Percentiles rank a stretch among this genome's conserved stretches.
Conservation (phyloP, 2,329 filamentous ascomycete genomes). For the Cordyceps farinosa region DNA sequence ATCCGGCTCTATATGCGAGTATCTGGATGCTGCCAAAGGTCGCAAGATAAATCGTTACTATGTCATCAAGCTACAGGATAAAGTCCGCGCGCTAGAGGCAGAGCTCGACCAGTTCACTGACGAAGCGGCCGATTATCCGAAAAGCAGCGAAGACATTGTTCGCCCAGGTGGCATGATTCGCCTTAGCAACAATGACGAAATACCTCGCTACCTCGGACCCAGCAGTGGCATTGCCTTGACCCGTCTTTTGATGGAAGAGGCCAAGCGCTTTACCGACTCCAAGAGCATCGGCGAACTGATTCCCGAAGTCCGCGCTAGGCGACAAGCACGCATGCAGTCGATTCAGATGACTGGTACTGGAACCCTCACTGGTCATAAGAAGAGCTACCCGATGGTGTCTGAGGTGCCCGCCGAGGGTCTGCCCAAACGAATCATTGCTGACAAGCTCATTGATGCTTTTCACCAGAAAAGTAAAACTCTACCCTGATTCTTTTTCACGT, state of each 20-base stretch:
- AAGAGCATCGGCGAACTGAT: constrained; percentile 91
- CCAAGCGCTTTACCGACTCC: constrained; percentile 87
- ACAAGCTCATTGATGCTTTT: constrained; percentile 79
- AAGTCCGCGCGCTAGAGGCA: constrained; percentile 74
- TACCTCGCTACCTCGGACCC: constrained; percentile 81
- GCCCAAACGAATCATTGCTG: constrained; percentile 69
- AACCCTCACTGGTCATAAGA: constrained; percentile 60
- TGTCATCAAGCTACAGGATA: constrained; percentile 87
- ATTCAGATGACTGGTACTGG: constrained; percentile 47
- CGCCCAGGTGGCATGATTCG: constrained; percentile 81
- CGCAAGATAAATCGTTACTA: constrained; percentile 86
- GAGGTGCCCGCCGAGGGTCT: constrained; percentile 73
- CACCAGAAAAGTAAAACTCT: constrained; percentile 67
- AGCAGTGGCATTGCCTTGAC: constrained; percentile 96
- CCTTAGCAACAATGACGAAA: constrained; percentile 80
- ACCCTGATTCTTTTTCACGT: not conserved
- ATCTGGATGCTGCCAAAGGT: constrained; percentile 85
- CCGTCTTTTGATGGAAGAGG: constrained; percentile 90
- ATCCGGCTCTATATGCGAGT: constrained; percentile 88
- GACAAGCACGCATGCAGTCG: constrained; percentile 55
- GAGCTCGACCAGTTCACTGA: constrained; percentile 77
- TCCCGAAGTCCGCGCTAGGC: constrained; percentile 64
- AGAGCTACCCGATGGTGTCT: constrained; percentile 88
- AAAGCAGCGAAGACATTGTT: constrained; percentile 78
- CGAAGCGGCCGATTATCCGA: constrained; percentile 66